Base-by-base conservation (phyloP, 805 yeast species). In the Lipomyces anomalus region DNA sequence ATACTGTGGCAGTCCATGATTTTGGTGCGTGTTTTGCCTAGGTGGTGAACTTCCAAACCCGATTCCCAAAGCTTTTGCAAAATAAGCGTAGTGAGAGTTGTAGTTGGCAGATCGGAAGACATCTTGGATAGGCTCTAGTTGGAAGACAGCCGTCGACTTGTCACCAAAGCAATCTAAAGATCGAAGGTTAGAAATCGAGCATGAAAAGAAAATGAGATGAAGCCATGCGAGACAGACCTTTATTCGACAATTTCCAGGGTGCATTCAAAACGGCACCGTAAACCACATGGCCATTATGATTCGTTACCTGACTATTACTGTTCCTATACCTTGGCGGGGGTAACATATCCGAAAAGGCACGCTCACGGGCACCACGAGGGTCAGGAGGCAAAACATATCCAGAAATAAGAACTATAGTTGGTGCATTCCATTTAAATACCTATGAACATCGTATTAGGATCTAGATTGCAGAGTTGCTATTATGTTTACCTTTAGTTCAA, bases 371-470 rank as follows among this genome's bases (percentile, higher is more conserved):
- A 7, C 50, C 48, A n/a, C 40, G 42, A 5, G 61, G 57, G n/a
- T 41, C 44, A 3, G 43, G 46, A 4, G 52, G 28, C 30, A 61
- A 46, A 13, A 53, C 61, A 54, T 71, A 73, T 0, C 97, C 97
- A 2, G 78, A 73, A 0, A 90, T 68, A 0, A 89, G 48, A 6
- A 89, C 54, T 1, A 90, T 61, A 0, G 95, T 77, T 0, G 96
- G 95, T 0, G 95, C 92, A 55, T 77, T 79, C 95, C 97, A 90
- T 57, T 88, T 86, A 68, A 86, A 78, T 0, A 82, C 83, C n/a
- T n/a, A n/a, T n/a, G n/a, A n/a, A n/a, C n/a, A n/a, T n/a, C n/a
- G n/a, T n/a, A n/a, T n/a, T n/a, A n/a, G n/a, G n/a, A n/a, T n/a
- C n/a, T n/a, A n/a, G n/a, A n/a, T n/a, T n/a, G n/a, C n/a, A n/a